Evolutionary conservation across 805 yeast species (phyloP), one percentile per base, ranked within the genome.

Genomic region (Saccharomycopsis malanga): DNA sequence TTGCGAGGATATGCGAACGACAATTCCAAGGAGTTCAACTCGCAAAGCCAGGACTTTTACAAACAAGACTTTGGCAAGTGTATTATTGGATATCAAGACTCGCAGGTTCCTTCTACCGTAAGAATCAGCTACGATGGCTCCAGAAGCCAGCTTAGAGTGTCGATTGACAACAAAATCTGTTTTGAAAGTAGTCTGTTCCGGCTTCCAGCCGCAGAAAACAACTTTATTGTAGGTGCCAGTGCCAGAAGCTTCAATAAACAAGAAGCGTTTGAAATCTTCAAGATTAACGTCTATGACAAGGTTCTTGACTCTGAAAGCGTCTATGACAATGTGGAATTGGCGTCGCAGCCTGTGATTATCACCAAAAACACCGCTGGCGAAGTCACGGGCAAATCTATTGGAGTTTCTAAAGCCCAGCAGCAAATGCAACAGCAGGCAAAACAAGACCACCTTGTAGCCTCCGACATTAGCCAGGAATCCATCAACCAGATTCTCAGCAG

Each of bases 41-140:
- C 61, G 10, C 56, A 67, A 39, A 52, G 52, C 2, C 54, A 56
- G 2, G 57, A 56, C 3, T 45, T 66, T 7, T 63, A 66, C 46
- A 56, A 58, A 2, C 50, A 57, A 32, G 59, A 77, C 0, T 66
- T 80, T 53, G 83, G 82, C 0, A 68, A 74, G 10, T 81, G 87
- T 64, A 61, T 67, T n/a, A 61, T 79, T 54, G 66, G 68, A 7
- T 84, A 75, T 55, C 81, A 83, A 59, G 80, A 78, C 55, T 76
- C 87, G 0, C 76, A 76, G 52, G 85, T 83, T 4, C 94, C 94
- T 9, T 67, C 75, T 21, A 81, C 85, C 1, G 45, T 83, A n/a
- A 75, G 87, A 62, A 54, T 84, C 12, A 76, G 82, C 6, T 82
- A 81, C 56, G 61, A 62, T 7, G 55, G 56, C 5, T 59, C 65